phyloP scores from a whole-genome alignment of 2,329 filamentous ascomycete genomes.

The Cordyceps fumosorosea region DNA sequence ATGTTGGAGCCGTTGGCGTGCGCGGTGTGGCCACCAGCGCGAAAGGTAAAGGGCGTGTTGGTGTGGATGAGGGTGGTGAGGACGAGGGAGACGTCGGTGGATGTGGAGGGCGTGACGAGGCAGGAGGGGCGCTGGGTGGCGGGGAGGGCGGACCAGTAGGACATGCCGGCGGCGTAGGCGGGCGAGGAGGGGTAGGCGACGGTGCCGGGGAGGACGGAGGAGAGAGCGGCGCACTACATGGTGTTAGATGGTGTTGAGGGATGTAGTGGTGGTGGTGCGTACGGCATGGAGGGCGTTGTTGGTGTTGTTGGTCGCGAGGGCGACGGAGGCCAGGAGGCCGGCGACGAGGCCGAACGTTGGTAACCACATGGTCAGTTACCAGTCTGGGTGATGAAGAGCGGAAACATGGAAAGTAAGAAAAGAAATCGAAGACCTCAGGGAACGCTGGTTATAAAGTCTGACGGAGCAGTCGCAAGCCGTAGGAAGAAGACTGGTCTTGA shows the following conservation, averaged over 20 bases:
- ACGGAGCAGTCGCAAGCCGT: too few species aligned
- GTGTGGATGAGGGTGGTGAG: slow-evolving; percentile 14
- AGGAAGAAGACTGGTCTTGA: too few species aligned
- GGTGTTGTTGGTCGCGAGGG: background rate
- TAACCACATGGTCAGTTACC: too few species aligned
- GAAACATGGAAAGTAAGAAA: too few species aligned
- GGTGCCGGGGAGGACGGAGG: background rate
- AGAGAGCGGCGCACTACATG: slow-evolving; percentile 2
- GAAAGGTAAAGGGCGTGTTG: slow-evolving; percentile 37
- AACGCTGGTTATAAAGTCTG: too few species aligned
- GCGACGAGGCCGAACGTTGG: background rate
- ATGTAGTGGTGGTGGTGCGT: background rate
- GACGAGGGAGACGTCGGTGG: slow-evolving; percentile 15
- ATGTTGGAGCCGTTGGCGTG: slow-evolving; percentile 38
- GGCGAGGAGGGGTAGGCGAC: slow-evolving; percentile 7
- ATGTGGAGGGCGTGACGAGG: slow-evolving; percentile 16
- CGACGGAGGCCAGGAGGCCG: background rate
- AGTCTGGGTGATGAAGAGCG: too few species aligned
- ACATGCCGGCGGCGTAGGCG: background rate
- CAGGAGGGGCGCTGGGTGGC: slow-evolving; percentile 8
- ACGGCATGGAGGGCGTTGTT: background rate
- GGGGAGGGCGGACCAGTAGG: slow-evolving; percentile 8
- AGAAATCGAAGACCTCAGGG: too few species aligned
- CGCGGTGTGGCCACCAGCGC: slow-evolving; percentile 45
- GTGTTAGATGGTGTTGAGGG: background rate